Conservation (phyloP, 371 early-diverging fungal species). For the Apophysomyces trapeziformis region DNA sequence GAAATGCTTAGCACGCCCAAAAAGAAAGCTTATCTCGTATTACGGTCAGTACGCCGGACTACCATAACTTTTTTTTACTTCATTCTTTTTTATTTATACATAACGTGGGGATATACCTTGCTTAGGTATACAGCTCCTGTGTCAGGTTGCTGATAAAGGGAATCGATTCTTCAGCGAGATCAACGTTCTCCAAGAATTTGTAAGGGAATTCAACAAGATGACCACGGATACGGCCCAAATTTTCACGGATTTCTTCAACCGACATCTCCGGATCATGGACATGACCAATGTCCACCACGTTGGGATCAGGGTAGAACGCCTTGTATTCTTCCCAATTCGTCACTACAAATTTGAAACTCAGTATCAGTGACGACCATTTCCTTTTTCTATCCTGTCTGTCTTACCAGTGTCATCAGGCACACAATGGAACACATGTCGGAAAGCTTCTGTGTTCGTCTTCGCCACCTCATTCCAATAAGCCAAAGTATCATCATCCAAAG, state of each 20-base stretch:
- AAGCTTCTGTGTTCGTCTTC: conserved; percentile 60
- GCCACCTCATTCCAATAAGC: conserved; percentile 62
- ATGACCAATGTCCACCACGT: conserved; percentile 45
- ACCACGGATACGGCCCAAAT: conserved; percentile 58
- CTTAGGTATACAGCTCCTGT: conserved; percentile 51
- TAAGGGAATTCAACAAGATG: conserved; percentile 80
- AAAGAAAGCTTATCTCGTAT: too few relatives aligned
- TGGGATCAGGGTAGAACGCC: conserved; percentile 59
- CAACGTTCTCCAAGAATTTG: conserved; percentile 69
- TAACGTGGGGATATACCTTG: neutral
- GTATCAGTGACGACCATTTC: neutral
- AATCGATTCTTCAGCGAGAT: conserved; percentile 49
- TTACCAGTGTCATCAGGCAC: conserved; percentile 75
- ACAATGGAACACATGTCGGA: conserved; percentile 75
- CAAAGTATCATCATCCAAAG: conserved; percentile 60
- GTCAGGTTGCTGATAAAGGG: conserved; percentile 43
- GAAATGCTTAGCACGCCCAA: too few relatives aligned
- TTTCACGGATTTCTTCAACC: conserved; percentile 49
- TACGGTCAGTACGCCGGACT: neutral
- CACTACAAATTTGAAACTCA: conserved; percentile 34
- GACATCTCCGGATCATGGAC: conserved; percentile 48
- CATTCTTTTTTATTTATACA: conserved; percentile 1
- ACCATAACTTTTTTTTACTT: neutral
- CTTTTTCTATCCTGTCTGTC: neutral
- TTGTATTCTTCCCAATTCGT: conserved; percentile 73